phyloP scores from a whole-genome alignment of 805 yeast species.

The Yarrowia deformans region DNA sequence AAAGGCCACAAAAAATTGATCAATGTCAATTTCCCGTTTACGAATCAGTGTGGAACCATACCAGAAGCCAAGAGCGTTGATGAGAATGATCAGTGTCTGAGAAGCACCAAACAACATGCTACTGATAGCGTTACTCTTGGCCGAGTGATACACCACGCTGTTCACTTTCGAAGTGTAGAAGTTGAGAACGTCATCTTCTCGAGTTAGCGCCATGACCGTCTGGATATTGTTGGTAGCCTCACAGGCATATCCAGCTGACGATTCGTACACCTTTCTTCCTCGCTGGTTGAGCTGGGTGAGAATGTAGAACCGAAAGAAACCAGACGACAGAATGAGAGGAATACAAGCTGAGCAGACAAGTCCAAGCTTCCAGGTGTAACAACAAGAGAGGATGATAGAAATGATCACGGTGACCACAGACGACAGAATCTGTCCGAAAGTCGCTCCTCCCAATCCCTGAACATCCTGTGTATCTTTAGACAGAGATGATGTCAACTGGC shows the following conservation, averaged over 20 bases:
- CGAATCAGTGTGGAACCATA: constrained; percentile 53
- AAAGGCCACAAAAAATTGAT: constrained; percentile 53
- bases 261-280: constrained; percentile 52
- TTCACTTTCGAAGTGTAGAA: constrained; percentile 48
- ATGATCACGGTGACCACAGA: constrained; percentile 52
- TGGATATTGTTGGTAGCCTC: constrained; percentile 53
- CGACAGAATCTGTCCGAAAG: constrained; percentile 52
- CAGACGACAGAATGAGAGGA: constrained; percentile 53
- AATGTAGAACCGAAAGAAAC: constrained; percentile 52
- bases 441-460: constrained; percentile 54
- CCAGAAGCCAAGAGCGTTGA: constrained; percentile 55
- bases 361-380: constrained; percentile 53
- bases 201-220: constrained; percentile 54
- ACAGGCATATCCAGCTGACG: constrained; percentile 53
- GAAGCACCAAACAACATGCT: constrained; percentile 52
- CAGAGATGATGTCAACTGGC: constrained; percentile 51
- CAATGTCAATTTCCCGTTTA: constrained; percentile 46
- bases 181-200: constrained; percentile 52
- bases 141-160: constrained; percentile 47
- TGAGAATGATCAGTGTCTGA: constrained; percentile 53
- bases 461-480: constrained; percentile 54
- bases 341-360: constrained; percentile 53
- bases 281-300: constrained; percentile 50
- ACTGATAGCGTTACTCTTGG: constrained; percentile 47
- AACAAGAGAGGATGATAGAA: constrained; percentile 53